Evolutionary conservation across 2,329 filamentous ascomycete genomes (phyloP), one percentile per base, ranked within the genome.

Genomic region (Nannizzia gypsea): DNA sequence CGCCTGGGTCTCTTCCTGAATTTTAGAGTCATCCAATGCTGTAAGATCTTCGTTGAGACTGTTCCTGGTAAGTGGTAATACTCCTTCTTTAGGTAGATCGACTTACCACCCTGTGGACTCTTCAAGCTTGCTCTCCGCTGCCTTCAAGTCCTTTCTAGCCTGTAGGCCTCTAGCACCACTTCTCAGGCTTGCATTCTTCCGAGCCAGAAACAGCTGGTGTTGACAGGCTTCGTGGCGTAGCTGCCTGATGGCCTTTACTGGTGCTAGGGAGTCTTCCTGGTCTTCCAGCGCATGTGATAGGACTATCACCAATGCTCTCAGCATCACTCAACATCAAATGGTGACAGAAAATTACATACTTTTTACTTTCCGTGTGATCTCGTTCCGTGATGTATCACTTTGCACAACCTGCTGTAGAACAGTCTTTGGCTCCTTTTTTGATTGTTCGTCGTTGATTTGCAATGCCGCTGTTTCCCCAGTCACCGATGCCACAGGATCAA

Each of bases 151-250:
- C 66, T 93, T 92, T n/a, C 89, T 79, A 0, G 89, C 89, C 62
- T 86, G 81, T 78, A 87, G 75, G 0, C 90, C 90, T 46, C 89
- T 76, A 1, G 87, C 81, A 36, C 90, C 89, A 67, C 88, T 92
- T 57, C 88, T 78, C 44, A 90, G 74, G 46, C 83, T 78, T 6
- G 89, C 88, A 67, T 89, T 84, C 64, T 90, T 88, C 67, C 89
- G 84, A 0, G 85, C 80, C 20, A 85, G 79, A 60, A 87, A 88
- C 2, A 90, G 75, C 5, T 82, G 79, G 66, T 81, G 80, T 64
- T 82, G 79, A 40, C 87, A 75, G 22, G 83, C 78, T 63, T 84
- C 80, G 66, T 88, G 81, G 26, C 80, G 81, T 26, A 91, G 72
- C 57, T 77, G 77, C 20, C 88, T 80, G 38, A 87, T 75, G 0